phyloP scores from a whole-genome alignment of 2,329 filamentous ascomycete species.

The Apiospora pterosperma region DNA sequence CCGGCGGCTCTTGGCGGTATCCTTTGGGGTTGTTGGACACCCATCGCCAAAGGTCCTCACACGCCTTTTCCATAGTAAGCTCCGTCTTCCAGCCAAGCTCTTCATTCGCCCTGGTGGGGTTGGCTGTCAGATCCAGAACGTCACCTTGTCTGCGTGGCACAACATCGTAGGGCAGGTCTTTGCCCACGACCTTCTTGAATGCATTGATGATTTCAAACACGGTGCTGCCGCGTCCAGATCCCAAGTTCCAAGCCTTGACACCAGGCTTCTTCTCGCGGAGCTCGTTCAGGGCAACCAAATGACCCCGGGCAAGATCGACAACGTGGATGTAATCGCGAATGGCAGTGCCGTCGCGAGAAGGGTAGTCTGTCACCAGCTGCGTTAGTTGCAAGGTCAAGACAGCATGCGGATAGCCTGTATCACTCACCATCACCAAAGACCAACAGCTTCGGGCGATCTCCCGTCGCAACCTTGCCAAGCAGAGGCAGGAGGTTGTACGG shows the following conservation, averaged over 20 bases:
- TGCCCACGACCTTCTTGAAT: constrained; percentile 83
- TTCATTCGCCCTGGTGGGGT: constrained; percentile 79
- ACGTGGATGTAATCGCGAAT: constrained; percentile 99
- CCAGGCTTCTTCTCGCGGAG: constrained; percentile 81
- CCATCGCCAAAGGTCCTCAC: constrained; percentile 94
- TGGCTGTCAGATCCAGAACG: constrained; percentile 91
- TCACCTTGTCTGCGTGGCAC: constrained; percentile 80
- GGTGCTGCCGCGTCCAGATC: constrained; percentile 89
- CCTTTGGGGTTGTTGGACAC: constrained; percentile 95
- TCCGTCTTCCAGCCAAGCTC: constrained; percentile 93
- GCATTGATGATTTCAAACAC: constrained; percentile 98
- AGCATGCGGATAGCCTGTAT: not conserved
- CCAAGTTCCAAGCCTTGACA: constrained; percentile 93
- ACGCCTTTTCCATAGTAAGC: constrained; percentile 86
- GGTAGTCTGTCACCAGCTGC: constrained; percentile 64
- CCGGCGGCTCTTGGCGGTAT: constrained; percentile 87
- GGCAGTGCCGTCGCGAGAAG: constrained; percentile 84
- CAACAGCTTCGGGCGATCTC: constrained; percentile 88
- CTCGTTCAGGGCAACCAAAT: constrained; percentile 86
- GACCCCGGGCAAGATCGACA: constrained; percentile 80
- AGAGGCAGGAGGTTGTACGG: constrained; percentile 95
- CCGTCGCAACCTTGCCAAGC: constrained; percentile 92
- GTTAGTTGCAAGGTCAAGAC: not conserved
- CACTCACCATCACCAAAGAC: constrained; percentile 89
- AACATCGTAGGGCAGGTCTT: constrained; percentile 82